These are phyloP conservation scores for Phytophthora melonis DNA, from an alignment of 352 stramenopile genomes.

Conservation along the genomic window DNA sequence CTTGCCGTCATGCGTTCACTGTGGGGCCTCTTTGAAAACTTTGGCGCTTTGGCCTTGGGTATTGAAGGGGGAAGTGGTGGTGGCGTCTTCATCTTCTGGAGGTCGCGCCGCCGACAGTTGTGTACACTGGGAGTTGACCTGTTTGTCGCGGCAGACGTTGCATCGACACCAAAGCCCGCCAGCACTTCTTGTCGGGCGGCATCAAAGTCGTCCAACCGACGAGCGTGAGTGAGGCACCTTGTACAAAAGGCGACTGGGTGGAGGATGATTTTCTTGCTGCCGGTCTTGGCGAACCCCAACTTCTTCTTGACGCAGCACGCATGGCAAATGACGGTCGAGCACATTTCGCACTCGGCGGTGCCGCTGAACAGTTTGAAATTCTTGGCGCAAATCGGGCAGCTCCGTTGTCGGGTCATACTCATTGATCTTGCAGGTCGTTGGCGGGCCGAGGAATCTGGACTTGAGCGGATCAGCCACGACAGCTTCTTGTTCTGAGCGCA, in stretches of 20 bases:
- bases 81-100: conserved; percentile 8
- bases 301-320: conserved; percentile 45
- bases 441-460: conserved; percentile 15
- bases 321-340: conserved; percentile 36
- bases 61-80: conserved; percentile 1
- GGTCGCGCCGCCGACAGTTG: conserved; percentile 32
- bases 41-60: conserved; percentile 5
- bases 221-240: conserved; percentile 36
- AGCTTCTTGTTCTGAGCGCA: conserved; percentile 59
- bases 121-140: conserved; percentile 8
- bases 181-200: conserved; percentile 39
- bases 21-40: conserved; percentile 5
- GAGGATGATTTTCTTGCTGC: conserved; percentile 32
- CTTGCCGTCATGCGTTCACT: conserved; percentile 22
- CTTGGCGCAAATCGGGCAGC: conserved; percentile 44
- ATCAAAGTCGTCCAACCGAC: conserved; percentile 36
- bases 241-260: conserved; percentile 41
- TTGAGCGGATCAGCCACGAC: conserved; percentile 42
- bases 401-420: conserved; percentile 22
- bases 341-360: conserved; percentile 35
- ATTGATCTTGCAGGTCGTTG: conserved; percentile 15
- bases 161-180: conserved; percentile 12
- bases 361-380: conserved; percentile 38
- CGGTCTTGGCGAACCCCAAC: conserved; percentile 31
- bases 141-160: conserved; percentile 5